Percentiles rank a stretch among this genome's conserved stretches.
phyloP scores from a whole-genome alignment of 441 rosid genomes.

The Melastoma candidum region DNA sequence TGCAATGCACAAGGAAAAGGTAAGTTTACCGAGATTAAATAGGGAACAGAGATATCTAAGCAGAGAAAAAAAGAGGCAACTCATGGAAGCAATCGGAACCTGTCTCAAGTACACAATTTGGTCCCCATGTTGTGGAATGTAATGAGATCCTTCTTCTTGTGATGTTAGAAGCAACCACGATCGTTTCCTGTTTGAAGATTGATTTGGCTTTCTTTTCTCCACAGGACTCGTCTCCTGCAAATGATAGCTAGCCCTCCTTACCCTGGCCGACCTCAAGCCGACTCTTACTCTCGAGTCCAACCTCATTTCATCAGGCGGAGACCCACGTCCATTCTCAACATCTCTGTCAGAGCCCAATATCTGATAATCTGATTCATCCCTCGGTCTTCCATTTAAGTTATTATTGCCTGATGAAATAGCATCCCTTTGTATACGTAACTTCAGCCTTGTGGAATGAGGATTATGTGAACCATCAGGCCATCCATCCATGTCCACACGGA shows the following conservation, averaged over 20 bases:
- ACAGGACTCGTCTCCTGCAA: conserved; percentile 39
- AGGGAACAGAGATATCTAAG: neutral
- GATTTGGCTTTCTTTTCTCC: conserved; percentile 44
- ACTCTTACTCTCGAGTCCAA: conserved; percentile 59
- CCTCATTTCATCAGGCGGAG: conserved; percentile 51
- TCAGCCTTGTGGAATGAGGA: conserved; percentile 27
- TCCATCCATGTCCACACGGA: conserved; percentile 27
- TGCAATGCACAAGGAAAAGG: conserved; percentile 25
- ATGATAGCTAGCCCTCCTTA: conserved; percentile 61
- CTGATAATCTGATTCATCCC: conserved; percentile 31
- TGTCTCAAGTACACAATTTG: conserved; percentile 85
- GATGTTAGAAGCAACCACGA: conserved; percentile 81
- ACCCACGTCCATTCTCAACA: conserved; percentile 32
- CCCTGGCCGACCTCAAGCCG: conserved; percentile 75
- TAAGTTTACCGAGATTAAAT: conserved; percentile 6
- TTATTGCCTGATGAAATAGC: conserved; percentile 19
- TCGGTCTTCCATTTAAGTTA: conserved; percentile 18
- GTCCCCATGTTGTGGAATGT: conserved; percentile 92
- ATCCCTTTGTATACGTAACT: conserved; percentile 15
- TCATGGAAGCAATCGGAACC: conserved; percentile 26
- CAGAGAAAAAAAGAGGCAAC: conserved; percentile 9
- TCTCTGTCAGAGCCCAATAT: conserved; percentile 16
- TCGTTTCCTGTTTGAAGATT: conserved; percentile 33
- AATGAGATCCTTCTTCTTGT: conserved; percentile 88
- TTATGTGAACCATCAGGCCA: conserved; percentile 27